These are phyloP conservation scores for Ensete ventricosum DNA, from an alignment of 176 grass and related monocot genomes.

Conservation along the genomic window DNA sequence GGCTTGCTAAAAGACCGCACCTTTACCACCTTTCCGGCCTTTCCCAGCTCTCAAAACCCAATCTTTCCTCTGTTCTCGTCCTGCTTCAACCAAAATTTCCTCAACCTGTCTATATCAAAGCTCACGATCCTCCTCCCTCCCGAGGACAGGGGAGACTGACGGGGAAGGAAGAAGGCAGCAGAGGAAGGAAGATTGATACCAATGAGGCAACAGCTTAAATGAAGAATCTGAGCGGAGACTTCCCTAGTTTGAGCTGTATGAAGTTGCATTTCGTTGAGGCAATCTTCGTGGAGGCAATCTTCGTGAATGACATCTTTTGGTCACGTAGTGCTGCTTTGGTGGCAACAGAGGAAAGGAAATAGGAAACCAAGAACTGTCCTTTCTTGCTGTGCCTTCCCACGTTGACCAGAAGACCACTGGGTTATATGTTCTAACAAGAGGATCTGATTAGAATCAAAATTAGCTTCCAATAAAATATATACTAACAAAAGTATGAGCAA, in stretches of 20 bases:
- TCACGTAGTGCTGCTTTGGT: background rate
- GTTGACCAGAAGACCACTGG: background rate
- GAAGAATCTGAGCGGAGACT: background rate
- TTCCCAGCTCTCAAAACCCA: background rate
- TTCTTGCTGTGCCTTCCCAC: conserved; percentile 1
- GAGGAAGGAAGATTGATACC: background rate
- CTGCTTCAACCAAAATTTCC: background rate
- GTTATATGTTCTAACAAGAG: no score
- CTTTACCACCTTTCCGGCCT: background rate
- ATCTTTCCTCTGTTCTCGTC: background rate
- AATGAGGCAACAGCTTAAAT: background rate
- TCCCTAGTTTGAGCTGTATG: background rate
- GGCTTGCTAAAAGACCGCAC: background rate
- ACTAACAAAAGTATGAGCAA: no score
- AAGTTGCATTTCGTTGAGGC: no score
- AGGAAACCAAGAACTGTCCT: background rate
- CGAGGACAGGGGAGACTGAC: background rate
- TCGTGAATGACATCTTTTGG: no score
- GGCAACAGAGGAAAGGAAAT: background rate
- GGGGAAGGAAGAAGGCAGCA: no score
- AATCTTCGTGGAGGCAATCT: no score
- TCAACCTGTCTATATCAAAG: background rate
- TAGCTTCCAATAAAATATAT: no score
- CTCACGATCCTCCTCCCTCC: background rate
- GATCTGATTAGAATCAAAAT: no score